Evolutionary conservation across 257 asterid species (phyloP), one percentile per base, ranked within the genome.

Genomic region (Ehretia macrophylla): DNA sequence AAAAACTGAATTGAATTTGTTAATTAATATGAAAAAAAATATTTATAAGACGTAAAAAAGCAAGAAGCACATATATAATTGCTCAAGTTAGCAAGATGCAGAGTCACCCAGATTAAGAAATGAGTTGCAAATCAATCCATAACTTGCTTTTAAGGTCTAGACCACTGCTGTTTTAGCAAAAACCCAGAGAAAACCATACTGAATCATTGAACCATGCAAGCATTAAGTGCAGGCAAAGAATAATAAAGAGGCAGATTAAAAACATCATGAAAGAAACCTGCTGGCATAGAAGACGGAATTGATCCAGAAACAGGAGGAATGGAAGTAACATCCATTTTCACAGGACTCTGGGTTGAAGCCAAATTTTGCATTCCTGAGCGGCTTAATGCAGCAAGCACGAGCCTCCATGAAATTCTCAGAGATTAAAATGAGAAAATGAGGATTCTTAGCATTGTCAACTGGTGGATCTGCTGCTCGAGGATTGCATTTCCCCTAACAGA

Each of bases 381-480:
- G 75, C 76, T 81, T 63, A 88, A 74, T 64, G 84, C 85, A 73
- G 87, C n/a, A n/a, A n/a, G n/a, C 68, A 58, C 91, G 77, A 47
- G 85, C 99, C 76, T 86, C 96, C 63, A 73, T 68, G 63, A 93
- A 85, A 67, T 77, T 79, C 60, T 89, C 97, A 51, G 97, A 80
- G 64, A 93, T 82, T 61, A 89, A 90, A 65, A 89, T 86, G 73
- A 89, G 96, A 78, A 83, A 86, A 69, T 87, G 77, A 55, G 95
- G 96, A 70, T 89, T 89, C 79, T 86, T 86, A 44, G 60, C 66
- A 63, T 56, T 83, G 63, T 93, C 99, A 52, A 82, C 72, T 45
- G 85, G 74, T 10, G 74, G 81, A 68, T 86, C 95, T 49, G 84
- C 75, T 65, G 78, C 85, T 72, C 85, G 80, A 32, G 83, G 84